A percentile compares a stretch with the other conserved stretches of the same genome.
These are phyloP conservation scores for Macaranga tanarius DNA, from an alignment of 441 rosid genomes.

Conservation along the genomic window DNA sequence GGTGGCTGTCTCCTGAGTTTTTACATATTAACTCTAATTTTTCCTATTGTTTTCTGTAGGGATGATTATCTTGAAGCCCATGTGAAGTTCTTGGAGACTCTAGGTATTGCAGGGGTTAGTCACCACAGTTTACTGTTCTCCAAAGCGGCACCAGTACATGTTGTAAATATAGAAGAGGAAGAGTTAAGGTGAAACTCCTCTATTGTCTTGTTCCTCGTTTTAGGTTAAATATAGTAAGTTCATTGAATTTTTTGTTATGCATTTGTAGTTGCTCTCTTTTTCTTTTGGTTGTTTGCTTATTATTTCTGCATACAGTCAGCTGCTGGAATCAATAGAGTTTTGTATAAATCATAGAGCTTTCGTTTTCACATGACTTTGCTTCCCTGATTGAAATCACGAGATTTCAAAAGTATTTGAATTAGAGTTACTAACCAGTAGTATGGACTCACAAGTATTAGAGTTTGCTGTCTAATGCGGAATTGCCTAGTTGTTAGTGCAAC, in stretches of 20 bases:
- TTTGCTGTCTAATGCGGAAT: too few relatives aligned
- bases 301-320: slow-evolving; percentile 1
- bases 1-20: not conserved
- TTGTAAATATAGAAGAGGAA: slow-evolving; percentile 59
- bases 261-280: not conserved
- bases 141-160: slow-evolving; percentile 65
- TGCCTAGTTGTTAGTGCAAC: too few relatives aligned
- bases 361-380: too few relatives aligned
- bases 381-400: not conserved
- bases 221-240: not conserved
- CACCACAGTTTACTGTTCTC: slow-evolving; percentile 95
- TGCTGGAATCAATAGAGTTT: not conserved
- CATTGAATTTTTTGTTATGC: not conserved
- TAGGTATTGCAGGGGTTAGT: slow-evolving; percentile 91
- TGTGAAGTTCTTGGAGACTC: slow-evolving; percentile 64
- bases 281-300: not conserved
- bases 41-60: slow-evolving; percentile 36
- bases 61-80: slow-evolving; percentile 60
- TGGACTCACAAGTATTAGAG: too few relatives aligned
- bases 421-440: not conserved
- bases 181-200: slow-evolving; percentile 48
- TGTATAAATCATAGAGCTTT: not conserved
- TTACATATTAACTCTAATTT: not conserved
- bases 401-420: not conserved
- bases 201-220: not conserved